phyloP scores from a whole-genome alignment of 495 filamentous ascomycete species.

The Trichoderma parareesei region DNA sequence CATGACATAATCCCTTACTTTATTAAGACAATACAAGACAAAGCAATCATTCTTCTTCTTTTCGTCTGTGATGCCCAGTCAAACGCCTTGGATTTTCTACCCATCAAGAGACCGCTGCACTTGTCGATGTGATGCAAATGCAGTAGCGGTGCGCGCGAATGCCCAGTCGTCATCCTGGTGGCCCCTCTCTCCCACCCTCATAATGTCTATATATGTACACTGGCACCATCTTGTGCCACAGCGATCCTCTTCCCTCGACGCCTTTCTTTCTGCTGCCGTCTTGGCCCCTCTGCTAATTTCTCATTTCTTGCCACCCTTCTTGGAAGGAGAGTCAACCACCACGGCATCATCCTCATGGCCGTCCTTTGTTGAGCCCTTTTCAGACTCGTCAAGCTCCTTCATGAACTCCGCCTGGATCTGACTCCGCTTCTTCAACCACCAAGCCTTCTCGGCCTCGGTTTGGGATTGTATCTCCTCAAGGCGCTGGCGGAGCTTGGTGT shows the following conservation, averaged over 20 bases:
- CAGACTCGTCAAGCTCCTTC: slow-evolving; percentile 67
- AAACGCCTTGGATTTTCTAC: neutral
- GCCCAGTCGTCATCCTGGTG: neutral
- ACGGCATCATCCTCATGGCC: slow-evolving; percentile 78
- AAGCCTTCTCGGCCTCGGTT: slow-evolving; percentile 62
- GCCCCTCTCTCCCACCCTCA: neutral
- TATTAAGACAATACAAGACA: neutral
- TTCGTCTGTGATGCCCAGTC: neutral
- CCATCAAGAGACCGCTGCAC: neutral
- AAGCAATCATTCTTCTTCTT: neutral
- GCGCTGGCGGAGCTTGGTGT: slow-evolving; percentile 62
- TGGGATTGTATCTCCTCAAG: slow-evolving; percentile 72
- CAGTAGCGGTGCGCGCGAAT: neutral
- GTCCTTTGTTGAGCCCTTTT: slow-evolving; percentile 23
- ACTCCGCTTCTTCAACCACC: slow-evolving; percentile 80
- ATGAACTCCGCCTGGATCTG: slow-evolving; percentile 68
- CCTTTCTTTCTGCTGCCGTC: neutral
- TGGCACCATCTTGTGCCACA: neutral
- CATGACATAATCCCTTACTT: neutral
- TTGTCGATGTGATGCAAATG: neutral
- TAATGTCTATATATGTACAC: neutral
- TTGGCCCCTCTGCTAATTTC: neutral
- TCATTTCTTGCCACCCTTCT: slow-evolving; percentile 73
- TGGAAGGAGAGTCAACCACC: slow-evolving; percentile 54
- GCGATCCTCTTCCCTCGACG: neutral